Evolutionary conservation across 768 basidiomycete genomes (phyloP), one percentile per base, ranked within the genome.

Genomic region (Porpolomopsis calyptriformis): DNA sequence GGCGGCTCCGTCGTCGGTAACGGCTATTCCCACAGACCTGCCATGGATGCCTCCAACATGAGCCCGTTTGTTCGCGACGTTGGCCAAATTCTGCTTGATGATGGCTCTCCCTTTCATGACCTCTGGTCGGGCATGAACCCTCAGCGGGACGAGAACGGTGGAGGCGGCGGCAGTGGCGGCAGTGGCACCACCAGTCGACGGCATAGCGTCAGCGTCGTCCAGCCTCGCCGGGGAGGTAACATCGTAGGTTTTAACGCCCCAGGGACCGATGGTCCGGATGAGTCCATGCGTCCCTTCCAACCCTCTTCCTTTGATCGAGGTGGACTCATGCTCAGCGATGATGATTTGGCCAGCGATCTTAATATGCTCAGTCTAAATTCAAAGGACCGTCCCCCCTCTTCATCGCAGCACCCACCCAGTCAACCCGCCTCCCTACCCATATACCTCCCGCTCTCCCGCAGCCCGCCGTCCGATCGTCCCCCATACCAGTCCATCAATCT

Each of bases 41-140:
- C 58, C 43, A 53, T 41, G 40, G 72, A 88, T 61, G 62, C 76
- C 34, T 83, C 85, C 24, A 90, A 89, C 59, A 84, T 86, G 75
- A 80, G 77, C 52, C 88, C 87, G 0, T 90, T 91, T 58, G 76
- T 85, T n/a, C 69, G 87, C 19, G 85, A 91, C 59, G 82, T 90
- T 14, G 78, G 77, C 4, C 78, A 83, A 61, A 85, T 89, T 47
- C 62, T 88, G 27, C 62, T 81, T 40, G 84, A 87, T 55, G 85
- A 88, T 46, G 78, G 76, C 3, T 74, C 79, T 0, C 78, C 79
- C 0, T 76, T 86, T 53, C 70, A 82, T 26, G 82, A 86, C 51
- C 68, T 87, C 3, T 88, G 85, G 85, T 71, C 79, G 0, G 77
- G 80, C n/a, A 75, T 74, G 70, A 67, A 78, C 48, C 76, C 73